Conservation (phyloP, 192 early-diverging fungal genomes). For the Mortierella claussenii region DNA sequence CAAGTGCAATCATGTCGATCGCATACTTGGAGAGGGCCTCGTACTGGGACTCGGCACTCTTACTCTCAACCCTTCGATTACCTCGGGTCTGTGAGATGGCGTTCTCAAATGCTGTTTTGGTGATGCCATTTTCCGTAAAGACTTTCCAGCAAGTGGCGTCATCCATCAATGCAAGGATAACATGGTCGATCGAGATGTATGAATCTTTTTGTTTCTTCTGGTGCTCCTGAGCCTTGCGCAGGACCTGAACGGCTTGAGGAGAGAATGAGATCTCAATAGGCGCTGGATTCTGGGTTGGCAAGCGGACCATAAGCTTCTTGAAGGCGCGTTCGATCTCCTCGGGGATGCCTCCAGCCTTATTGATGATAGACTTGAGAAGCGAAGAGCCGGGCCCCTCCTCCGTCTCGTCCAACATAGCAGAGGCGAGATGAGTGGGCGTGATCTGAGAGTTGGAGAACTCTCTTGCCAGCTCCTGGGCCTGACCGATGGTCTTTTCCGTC, state of each 20-base stretch:
- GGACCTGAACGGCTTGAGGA: conserved; percentile 67
- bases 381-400: conserved; percentile 80
- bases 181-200: conserved; percentile 87
- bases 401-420: conserved; percentile 81
- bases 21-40: conserved; percentile 97
- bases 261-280: conserved; percentile 78
- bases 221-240: conserved; percentile 81
- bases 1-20: conserved; percentile 85
- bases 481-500: conserved; percentile 73
- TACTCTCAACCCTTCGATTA: conserved; percentile 83
- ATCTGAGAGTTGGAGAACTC: conserved; percentile 83
- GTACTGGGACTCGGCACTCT: conserved; percentile 87
- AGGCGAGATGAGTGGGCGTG: conserved; percentile 83
- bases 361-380: conserved; percentile 80
- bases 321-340: conserved; percentile 77
- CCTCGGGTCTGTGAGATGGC: conserved; percentile 84
- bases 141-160: conserved; percentile 67
- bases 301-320: conserved; percentile 80
- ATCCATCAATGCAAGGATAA: conserved; percentile 87
- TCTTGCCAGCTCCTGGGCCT: conserved; percentile 72
- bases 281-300: conserved; percentile 88
- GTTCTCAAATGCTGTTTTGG: conserved; percentile 76
- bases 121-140: conserved; percentile 75
- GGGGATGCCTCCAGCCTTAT: conserved; percentile 88
- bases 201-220: conserved; percentile 91